phyloP scores from a whole-genome alignment of 495 filamentous ascomycete species.

The Penicillium chermesinum region DNA sequence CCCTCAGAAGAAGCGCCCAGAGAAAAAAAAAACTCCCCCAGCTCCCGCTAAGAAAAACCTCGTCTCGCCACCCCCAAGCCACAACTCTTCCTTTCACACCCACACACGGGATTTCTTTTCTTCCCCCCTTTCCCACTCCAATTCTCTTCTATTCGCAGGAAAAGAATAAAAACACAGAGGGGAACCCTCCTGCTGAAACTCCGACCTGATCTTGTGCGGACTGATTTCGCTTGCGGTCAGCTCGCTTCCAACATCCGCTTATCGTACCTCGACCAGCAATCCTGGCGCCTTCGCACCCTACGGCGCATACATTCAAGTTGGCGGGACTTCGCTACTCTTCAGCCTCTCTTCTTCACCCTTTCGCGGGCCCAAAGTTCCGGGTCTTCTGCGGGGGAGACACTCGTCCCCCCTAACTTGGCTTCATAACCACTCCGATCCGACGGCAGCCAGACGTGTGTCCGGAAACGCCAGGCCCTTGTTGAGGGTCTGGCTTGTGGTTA shows the following conservation, averaged over 20 bases:
- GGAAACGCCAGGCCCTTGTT: constrained; percentile 44
- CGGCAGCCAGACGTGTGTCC: constrained; percentile 37
- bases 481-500: constrained; percentile 47
- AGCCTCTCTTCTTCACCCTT: constrained; percentile 84
- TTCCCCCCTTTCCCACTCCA: background rate
- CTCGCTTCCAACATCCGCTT: constrained; percentile 7
- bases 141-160: background rate
- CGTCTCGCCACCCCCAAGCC: background rate
- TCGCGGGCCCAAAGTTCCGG: constrained; percentile 85
- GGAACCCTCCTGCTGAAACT: no score
- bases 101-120: background rate
- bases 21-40: background rate
- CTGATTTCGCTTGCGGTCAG: constrained; percentile 7
- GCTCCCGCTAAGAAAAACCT: background rate
- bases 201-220: constrained; percentile 6
- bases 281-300: constrained; percentile 38
- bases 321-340: constrained; percentile 74
- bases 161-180: no score
- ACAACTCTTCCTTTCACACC: background rate
- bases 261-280: constrained; percentile 11
- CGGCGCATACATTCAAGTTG: constrained; percentile 79
- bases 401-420: constrained; percentile 91
- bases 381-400: constrained; percentile 93
- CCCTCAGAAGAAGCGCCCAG: no score
- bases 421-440: constrained; percentile 21